Base-by-base conservation (phyloP, 306 rosid genomes). In the Amphicarpaea edgeworthii region DNA sequence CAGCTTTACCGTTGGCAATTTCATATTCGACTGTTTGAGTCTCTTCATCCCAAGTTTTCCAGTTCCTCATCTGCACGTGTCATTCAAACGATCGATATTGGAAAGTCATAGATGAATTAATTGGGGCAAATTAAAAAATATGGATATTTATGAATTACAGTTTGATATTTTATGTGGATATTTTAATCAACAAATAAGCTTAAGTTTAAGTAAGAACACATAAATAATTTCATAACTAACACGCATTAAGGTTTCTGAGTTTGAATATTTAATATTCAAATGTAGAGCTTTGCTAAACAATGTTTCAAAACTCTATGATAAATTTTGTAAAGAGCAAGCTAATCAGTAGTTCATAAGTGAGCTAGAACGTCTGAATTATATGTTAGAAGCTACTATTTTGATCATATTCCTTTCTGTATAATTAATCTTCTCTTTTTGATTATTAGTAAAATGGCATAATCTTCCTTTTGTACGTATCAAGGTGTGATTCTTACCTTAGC, bases 1-100 rank as follows among this genome's bases (percentile, higher is more conserved):
- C 16, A 37, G 19, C n/a, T 4, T 46, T 68, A 68, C 73, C 73
- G 17, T 68, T 68, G 43, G 73, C 73, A 68, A 68, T 51, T 68
- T 68, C 59, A 68, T 68, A 68, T 68, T 46, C 73, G 0, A 46
- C n/a, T 46, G 73, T 68, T n/a, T 68, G 57, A 68, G 57, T 67
- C 57, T 67, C 58, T 45, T 67, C 55, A 24, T 67, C 57, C 72
- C 72, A 67, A 45, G 57, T 14, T 68, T 68, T 68, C 73, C 73
- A 68, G 43, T 11, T 43, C 43, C 73, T 68, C 59, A 46, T 68
- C 73, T 68, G 73, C 73, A 68, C 2, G 34, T 24, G 23, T 15
- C 23, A 45, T 26, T 45, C 72, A 67, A 45, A 43, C 12, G 34
- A 41, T 42, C 12, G 34, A 41, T 42, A 41, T 45, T 45, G 10